Evolutionary conservation across 2,329 filamentous ascomycete species (phyloP).

Genomic region (Exserohilum turcica): DNA sequence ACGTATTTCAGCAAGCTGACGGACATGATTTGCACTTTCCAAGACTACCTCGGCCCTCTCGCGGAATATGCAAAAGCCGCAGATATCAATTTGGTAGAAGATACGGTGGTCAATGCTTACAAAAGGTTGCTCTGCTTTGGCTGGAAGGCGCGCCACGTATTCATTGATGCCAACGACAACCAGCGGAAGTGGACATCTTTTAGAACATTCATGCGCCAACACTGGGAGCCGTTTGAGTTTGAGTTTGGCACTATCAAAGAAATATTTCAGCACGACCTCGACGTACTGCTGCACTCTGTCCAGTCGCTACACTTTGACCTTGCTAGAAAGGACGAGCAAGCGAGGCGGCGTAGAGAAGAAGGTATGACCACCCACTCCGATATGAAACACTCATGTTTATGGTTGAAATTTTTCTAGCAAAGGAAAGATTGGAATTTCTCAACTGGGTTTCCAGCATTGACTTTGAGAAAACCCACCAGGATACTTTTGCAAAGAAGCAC

Average conservation of each 20-base stretch:
- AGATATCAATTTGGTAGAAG: conserved; percentile 17
- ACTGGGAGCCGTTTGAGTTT: conserved; percentile 32
- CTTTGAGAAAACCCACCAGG: conserved; percentile 26
- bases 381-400: neutral
- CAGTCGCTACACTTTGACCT: conserved; percentile 17
- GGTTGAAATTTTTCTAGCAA: conserved; percentile 7
- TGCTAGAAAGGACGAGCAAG: conserved; percentile 8
- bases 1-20: conserved; percentile 23
- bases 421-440: conserved; percentile 24
- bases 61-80: conserved; percentile 16
- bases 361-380: neutral
- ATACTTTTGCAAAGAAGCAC: conserved; percentile 25
- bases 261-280: conserved; percentile 20
- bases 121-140: conserved; percentile 23
- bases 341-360: conserved; percentile 1
- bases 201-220: conserved; percentile 22
- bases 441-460: conserved; percentile 25
- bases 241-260: conserved; percentile 20
- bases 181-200: conserved; percentile 18
- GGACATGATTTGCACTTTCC: conserved; percentile 22
- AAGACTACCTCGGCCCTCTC: conserved; percentile 27
- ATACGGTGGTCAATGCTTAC: conserved; percentile 20
- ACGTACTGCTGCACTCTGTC: conserved; percentile 21
- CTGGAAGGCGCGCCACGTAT: conserved; percentile 22
- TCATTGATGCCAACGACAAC: conserved; percentile 18